A percentile compares a stretch with the other conserved stretches of the same genome.
Conservation (phyloP, 768 basidiomycete genomes). For the Paxillus involutus region DNA sequence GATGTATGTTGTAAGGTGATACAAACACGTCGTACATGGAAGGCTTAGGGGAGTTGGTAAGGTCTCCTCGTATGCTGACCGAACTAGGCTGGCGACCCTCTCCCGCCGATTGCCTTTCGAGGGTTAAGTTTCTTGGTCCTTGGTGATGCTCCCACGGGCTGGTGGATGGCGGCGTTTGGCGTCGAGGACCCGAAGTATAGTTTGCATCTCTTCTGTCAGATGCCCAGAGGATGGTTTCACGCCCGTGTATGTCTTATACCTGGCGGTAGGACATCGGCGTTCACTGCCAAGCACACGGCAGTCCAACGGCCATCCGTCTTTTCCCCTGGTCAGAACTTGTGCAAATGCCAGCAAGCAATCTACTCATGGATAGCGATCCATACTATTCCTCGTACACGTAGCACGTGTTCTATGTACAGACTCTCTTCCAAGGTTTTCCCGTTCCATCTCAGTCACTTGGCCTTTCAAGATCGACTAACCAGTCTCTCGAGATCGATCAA, state of each 20-base stretch:
- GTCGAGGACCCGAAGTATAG: too few species aligned
- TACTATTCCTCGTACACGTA: background rate
- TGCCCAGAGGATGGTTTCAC: too few species aligned
- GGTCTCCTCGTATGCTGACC: too few species aligned
- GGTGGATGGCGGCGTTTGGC: too few species aligned
- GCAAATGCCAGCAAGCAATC: background rate
- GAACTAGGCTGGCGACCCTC: too few species aligned
- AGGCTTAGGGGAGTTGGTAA: too few species aligned
- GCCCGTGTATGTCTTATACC: background rate
- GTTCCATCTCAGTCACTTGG: background rate
- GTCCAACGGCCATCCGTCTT: background rate
- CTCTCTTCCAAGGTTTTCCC: background rate
- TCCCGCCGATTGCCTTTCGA: too few species aligned
- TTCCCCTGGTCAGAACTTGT: background rate
- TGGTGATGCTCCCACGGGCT: too few species aligned
- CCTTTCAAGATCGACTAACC: slow-evolving; percentile 10
- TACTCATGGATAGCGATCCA: background rate
- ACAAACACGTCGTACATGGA: too few species aligned
- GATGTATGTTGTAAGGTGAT: too few species aligned
- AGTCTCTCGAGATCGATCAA: slow-evolving; percentile 54
- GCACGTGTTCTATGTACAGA: background rate
- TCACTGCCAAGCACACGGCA: background rate
- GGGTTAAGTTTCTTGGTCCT: too few species aligned
- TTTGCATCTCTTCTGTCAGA: too few species aligned
- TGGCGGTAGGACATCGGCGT: background rate